A percentile compares a stretch with the other conserved stretches of the same genome.
These are phyloP conservation scores for Vanrija sp. DNA, from an alignment of 1,284 basidiomycete species.

Conservation along the genomic window DNA sequence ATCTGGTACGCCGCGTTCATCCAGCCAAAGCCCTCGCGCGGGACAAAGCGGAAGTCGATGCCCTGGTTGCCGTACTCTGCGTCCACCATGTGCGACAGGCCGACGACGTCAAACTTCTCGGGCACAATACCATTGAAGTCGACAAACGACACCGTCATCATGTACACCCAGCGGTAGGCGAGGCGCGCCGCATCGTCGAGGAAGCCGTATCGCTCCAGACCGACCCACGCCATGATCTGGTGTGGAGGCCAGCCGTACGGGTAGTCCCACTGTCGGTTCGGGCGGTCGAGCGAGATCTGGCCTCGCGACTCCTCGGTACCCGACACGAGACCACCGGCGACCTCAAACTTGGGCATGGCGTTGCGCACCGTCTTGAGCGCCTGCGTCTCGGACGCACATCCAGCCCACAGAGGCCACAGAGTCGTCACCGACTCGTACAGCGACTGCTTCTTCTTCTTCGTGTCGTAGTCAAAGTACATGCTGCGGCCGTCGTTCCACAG, in stretches of 20 bases:
- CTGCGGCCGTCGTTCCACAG: constrained; percentile 94
- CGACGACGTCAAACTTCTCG: constrained; percentile 98
- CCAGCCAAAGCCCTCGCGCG: constrained; percentile 96
- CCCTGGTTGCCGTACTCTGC: constrained; percentile 99
- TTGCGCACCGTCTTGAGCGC: constrained; percentile 84
- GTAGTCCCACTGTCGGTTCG: constrained; percentile 89
- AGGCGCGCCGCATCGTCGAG: constrained; percentile 87
- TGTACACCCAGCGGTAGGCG: constrained; percentile 94
- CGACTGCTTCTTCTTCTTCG: constrained; percentile 80
- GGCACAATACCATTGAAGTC: constrained; percentile 97
- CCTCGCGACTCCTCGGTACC: constrained; percentile 96
- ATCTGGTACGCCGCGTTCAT: constrained; percentile 85
- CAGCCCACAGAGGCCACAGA: constrained; percentile 96
- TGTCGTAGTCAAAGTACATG: constrained; percentile 96
- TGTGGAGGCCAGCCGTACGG: constrained; percentile 78
- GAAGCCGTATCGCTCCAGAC: constrained; percentile 92
- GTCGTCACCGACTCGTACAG: constrained; percentile 93
- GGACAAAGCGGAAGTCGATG: constrained; percentile 92
- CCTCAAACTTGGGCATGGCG: constrained; percentile 92
- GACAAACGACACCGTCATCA: constrained; percentile 62
- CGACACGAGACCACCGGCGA: constrained; percentile 89
- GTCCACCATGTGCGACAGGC: constrained; percentile 88
- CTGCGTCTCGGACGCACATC: constrained; percentile 91
- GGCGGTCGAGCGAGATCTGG: constrained; percentile 87
- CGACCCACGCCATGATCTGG: constrained; percentile 96